Conservation (phyloP, 257 asterid genomes). For the Nicotiana tomentosiformis region DNA sequence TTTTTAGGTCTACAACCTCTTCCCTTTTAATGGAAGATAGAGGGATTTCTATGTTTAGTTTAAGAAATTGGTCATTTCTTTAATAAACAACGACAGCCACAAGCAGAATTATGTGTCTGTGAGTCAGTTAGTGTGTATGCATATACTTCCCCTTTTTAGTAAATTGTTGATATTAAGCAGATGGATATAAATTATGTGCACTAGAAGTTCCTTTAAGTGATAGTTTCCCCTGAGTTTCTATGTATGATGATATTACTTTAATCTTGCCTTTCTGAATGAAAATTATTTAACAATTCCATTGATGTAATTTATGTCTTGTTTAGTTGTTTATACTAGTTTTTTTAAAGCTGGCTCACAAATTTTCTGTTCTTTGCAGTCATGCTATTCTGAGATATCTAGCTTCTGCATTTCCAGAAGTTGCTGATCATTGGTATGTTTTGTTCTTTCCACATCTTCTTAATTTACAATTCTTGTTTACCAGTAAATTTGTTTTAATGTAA, state of each 20-base stretch:
- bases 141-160: neutral
- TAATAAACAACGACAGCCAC: neutral
- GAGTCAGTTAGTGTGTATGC: too few relatives aligned
- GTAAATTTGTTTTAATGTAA: neutral
- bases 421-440: slow-evolving; percentile 87
- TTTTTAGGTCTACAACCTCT: neutral
- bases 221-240: neutral
- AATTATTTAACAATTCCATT: neutral
- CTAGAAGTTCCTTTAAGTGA: neutral
- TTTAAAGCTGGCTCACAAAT: neutral
- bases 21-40: neutral
- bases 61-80: neutral
- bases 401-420: slow-evolving; percentile 61
- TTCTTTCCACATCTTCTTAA: neutral
- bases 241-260: too few relatives aligned
- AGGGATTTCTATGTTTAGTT: neutral
- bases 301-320: neutral
- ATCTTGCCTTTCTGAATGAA: neutral
- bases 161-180: neutral
- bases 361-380: slow-evolving; percentile 48
- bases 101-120: neutral
- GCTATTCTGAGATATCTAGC: slow-evolving; percentile 81
- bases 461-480: neutral
- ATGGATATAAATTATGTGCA: neutral
- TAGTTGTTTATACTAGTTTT: neutral